A percentile compares a stretch with the other conserved stretches of the same genome.
Evolutionary conservation across 1,139 yeast species (phyloP).

Genomic region (Saccharomyces hybrid): DNA sequence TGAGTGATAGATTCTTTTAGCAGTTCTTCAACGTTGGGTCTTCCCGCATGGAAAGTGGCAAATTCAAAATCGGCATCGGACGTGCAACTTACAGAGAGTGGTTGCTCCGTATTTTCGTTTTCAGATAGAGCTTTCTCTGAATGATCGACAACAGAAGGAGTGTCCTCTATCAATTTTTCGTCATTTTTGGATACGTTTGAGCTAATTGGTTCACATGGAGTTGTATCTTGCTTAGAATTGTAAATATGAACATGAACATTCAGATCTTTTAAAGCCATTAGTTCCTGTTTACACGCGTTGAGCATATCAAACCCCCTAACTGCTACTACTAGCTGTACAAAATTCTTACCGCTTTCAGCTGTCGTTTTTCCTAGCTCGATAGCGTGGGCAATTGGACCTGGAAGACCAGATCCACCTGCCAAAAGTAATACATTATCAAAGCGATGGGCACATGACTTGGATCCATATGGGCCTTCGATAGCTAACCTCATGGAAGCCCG

Average conservation of each 20-base stretch:
- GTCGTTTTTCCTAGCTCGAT: neutral
- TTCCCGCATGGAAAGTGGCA: slow-evolving; percentile 32
- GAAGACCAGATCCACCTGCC: slow-evolving; percentile 73
- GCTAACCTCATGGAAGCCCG: too few relatives aligned
- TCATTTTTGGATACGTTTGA: neutral
- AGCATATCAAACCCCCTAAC: slow-evolving; percentile 3
- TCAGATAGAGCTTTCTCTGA: neutral
- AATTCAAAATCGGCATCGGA: neutral
- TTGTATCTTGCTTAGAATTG: neutral
- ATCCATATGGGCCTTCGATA: slow-evolving; percentile 2
- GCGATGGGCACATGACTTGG: slow-evolving; percentile 8
- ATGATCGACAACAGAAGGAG: neutral
- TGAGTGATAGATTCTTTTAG: slow-evolving; percentile 22
- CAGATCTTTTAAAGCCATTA: neutral
- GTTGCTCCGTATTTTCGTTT: neutral
- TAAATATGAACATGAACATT: neutral
- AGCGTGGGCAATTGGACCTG: slow-evolving; percentile 41
- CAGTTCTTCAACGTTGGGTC: slow-evolving; percentile 39
- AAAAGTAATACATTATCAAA: slow-evolving; percentile 49
- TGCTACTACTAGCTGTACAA: slow-evolving; percentile 1
- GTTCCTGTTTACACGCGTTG: neutral
- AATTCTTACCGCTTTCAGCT: neutral
- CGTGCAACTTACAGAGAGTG: neutral
- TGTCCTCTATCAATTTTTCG: neutral
- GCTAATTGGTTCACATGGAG: neutral